Conservation (phyloP, 768 basidiomycete species). For the Peribolospora baueri region DNA sequence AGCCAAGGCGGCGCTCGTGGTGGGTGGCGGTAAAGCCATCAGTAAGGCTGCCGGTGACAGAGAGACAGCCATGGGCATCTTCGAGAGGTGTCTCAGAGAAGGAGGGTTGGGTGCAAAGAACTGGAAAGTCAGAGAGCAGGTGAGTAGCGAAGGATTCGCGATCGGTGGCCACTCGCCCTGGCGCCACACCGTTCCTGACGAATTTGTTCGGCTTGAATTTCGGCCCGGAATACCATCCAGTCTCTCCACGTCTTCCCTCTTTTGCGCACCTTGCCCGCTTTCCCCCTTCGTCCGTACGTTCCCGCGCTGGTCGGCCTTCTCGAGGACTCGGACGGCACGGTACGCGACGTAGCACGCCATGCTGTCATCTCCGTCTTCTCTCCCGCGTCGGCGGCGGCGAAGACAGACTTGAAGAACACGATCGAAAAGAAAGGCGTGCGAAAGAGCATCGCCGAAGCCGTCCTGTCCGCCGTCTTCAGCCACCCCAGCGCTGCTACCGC, state of each 20-base stretch:
- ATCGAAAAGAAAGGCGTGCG: constrained; percentile 51
- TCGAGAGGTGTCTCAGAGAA: too few relatives aligned
- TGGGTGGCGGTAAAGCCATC: too few relatives aligned
- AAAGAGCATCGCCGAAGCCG: constrained; percentile 60
- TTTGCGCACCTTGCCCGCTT: neutral
- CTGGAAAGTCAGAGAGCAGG: too few relatives aligned
- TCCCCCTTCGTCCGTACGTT: constrained; percentile 55
- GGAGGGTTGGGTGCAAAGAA: too few relatives aligned
- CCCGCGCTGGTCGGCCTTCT: constrained; percentile 54
- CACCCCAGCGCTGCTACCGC: neutral
- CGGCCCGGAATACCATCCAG: neutral
- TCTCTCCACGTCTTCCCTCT: constrained; percentile 4
- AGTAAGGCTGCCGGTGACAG: too few relatives aligned
- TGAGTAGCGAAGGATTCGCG: too few relatives aligned
- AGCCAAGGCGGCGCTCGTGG: too few relatives aligned
- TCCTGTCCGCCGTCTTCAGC: constrained; percentile 26
- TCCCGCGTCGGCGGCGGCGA: constrained; percentile 40
- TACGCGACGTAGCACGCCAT: constrained; percentile 60
- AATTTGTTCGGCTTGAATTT: too few relatives aligned
- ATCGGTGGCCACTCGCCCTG: too few relatives aligned
- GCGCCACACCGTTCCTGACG: too few relatives aligned
- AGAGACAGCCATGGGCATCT: too few relatives aligned
- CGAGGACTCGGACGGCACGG: constrained; percentile 72
- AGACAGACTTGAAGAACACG: constrained; percentile 80
- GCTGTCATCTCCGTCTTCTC: constrained; percentile 65